Evolutionary conservation across 768 basidiomycete species (phyloP), one percentile per base, ranked within the genome.

Genomic region (Lactarius hatsudake): DNA sequence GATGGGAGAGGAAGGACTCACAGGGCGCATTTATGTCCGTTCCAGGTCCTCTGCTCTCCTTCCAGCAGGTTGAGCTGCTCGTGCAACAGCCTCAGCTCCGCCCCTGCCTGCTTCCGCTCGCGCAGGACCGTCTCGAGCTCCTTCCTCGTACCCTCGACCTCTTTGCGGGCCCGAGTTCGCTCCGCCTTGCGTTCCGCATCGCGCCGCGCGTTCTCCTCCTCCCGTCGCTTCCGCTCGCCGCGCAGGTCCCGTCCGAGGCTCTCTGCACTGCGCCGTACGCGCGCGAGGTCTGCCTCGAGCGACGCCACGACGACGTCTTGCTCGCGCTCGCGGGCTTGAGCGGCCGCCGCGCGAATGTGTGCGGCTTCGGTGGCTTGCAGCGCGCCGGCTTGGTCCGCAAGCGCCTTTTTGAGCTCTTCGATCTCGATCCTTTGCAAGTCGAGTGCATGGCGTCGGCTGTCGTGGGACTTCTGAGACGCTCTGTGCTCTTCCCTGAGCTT

Each of bases 221-320:
- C 88, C 73, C 91, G 91, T 78, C 93, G 88, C 17, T 76, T 74
- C 12, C 86, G 82, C 51, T 93, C 79, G 10, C 81, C 77, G 68
- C 87, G 90, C 66, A 96, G 75, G 75, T 96, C 93, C 20, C 83
- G 83, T 20, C 91, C 91, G 73, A 94, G 89, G 8, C 82, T 82
- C 69, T 91, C 89, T 0, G 92, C 93, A 66, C 93, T 90, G 59
- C 83, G 81, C 64, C 86, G 83, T 20, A 96, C 90, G 10, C 90
- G 86, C 64, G 80, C 80, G 28, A 96, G 81, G 73, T 96, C 93
- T 5, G 83, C 79, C 72, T 94, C 89, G 38, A 96, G 81, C 0
- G 74, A 75, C 5, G 84, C 82, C n/a, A 94, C 87, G 3, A 85
- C 89, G 51, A 80, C 81, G 0, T 84, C 82, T 64, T 85, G 68